Evolutionary conservation across 768 basidiomycete genomes (phyloP).

Genomic region (Candolleomyces eurysporus): DNA sequence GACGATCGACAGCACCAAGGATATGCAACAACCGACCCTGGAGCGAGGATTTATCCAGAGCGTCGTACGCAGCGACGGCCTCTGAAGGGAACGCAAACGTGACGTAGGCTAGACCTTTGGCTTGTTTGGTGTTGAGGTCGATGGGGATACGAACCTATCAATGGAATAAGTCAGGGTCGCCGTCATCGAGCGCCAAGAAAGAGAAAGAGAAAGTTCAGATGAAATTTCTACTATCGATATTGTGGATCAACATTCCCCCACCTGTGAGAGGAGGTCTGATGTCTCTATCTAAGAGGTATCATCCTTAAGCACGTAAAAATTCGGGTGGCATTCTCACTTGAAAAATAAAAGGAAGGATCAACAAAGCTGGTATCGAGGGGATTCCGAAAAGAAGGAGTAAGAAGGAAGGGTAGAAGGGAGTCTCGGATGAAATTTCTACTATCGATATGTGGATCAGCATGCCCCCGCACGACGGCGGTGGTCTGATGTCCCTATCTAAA

Average conservation of each 20-base stretch:
- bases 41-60: constrained; percentile 80
- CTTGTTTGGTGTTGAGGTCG: constrained; percentile 41
- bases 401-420: neutral
- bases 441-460: constrained; percentile 48
- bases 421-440: constrained; percentile 52
- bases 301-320: constrained; percentile 27
- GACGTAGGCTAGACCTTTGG: constrained; percentile 53
- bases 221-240: constrained; percentile 62
- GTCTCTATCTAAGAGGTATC: constrained; percentile 51
- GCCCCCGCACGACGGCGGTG: constrained; percentile 13
- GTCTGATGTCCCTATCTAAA: constrained; percentile 59
- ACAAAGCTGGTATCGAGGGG: no score
- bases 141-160: constrained; percentile 48
- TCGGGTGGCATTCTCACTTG: constrained; percentile 37
- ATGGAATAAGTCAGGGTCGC: constrained; percentile 11
- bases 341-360: neutral
- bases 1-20: constrained; percentile 76
- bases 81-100: constrained; percentile 39
- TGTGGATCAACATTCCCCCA: constrained; percentile 52
- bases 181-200: neutral
- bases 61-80: constrained; percentile 68
- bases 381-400: no score
- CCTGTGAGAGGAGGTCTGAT: constrained; percentile 50
- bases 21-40: constrained; percentile 92
- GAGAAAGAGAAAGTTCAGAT: constrained; percentile 2